Base-by-base conservation (phyloP, 768 basidiomycete genomes). In the Tricholoma saponaceum region DNA sequence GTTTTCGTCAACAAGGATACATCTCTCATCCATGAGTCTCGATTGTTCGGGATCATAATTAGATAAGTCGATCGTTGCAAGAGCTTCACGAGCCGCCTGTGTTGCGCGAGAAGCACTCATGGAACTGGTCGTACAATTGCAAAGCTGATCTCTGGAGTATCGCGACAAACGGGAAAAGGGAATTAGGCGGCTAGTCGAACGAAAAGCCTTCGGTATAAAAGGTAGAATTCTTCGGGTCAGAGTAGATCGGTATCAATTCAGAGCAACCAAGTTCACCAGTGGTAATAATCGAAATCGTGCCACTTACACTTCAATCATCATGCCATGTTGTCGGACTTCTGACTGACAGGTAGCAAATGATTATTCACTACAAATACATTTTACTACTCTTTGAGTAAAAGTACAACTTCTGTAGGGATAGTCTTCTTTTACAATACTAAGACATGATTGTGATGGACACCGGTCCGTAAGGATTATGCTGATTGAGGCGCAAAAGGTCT, bases 21-120 rank as follows among this genome's bases (percentile, higher is more conserved):
- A 95, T 55, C 86, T 78, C 73, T 99, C 97, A 64, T 95, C 92
- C 97, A 99, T 99, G 57, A 99, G 79, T 59, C 88, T 82, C 33
- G 93, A 92, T 70, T 98, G 96, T 66, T 94, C 92, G 10, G 89
- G 82, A 69, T 98, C 95, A 81, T 98, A 98, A 60, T 69, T 80
- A 16, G 85, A 83, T 44, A 96, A 78, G 69, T 95, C 91, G 62
- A 95, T 78, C 66, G 76, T 86, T 10, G 89, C 83, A 60, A 92
- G 83, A 44, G 80, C 79, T 56, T 84, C 80, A 58, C 74, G 77
- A 18, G 87, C 86, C 59, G 87, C 86, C 55, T 73, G 66, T 55
- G 84, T 76, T 49, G 89, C 87, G 58, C 77, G 86, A 47, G 83
- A 88, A 28, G 30, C 8, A 50, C 26, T 18, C 47, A 50, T 50